A percentile compares a stretch with the other conserved stretches of the same genome.
These are phyloP conservation scores for Sporobolomyces roseus DNA, from an alignment of 768 basidiomycete genomes.

Conservation along the genomic window DNA sequence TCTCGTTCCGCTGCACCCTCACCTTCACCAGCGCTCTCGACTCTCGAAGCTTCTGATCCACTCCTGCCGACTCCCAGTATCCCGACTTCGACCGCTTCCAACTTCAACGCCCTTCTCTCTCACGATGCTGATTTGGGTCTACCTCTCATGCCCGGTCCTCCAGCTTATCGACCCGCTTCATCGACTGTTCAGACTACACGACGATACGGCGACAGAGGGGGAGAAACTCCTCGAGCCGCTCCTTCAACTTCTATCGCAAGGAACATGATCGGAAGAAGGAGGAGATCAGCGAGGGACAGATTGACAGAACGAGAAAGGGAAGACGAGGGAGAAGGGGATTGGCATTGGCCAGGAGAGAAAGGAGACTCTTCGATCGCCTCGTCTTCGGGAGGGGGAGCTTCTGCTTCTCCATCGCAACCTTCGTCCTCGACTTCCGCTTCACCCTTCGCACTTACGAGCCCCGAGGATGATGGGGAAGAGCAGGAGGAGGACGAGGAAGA, in stretches of 20 bases:
- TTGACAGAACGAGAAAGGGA: not conserved
- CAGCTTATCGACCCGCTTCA: slow-evolving; percentile 28
- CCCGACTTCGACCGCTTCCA: not conserved
- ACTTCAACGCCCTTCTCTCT: slow-evolving; percentile 15
- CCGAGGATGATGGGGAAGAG: not conserved
- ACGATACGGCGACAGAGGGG: slow-evolving; percentile 9
- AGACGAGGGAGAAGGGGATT: slow-evolving; percentile 5
- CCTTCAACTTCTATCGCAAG: not conserved
- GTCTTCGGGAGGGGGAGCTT: not conserved
- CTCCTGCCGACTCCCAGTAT: not conserved
- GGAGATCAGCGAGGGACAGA: not conserved
- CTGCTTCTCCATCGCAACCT: not conserved
- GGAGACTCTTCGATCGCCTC: no score
- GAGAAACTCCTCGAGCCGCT: not conserved
- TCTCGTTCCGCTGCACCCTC: not conserved
- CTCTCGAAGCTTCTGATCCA: not conserved
- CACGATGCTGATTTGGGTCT: slow-evolving; percentile 6
- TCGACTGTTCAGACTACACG: slow-evolving; percentile 24
- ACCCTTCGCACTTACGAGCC: no score
- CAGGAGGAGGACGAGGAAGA: slow-evolving; percentile 3
- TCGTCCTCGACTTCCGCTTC: not conserved
- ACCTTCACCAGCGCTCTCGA: slow-evolving; percentile 2
- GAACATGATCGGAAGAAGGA: not conserved
- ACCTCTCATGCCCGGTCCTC: slow-evolving; percentile 33
- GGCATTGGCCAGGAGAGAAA: slow-evolving; percentile 40